Conservation (phyloP, 768 basidiomycete species). For the Cantharellus anzutake region DNA sequence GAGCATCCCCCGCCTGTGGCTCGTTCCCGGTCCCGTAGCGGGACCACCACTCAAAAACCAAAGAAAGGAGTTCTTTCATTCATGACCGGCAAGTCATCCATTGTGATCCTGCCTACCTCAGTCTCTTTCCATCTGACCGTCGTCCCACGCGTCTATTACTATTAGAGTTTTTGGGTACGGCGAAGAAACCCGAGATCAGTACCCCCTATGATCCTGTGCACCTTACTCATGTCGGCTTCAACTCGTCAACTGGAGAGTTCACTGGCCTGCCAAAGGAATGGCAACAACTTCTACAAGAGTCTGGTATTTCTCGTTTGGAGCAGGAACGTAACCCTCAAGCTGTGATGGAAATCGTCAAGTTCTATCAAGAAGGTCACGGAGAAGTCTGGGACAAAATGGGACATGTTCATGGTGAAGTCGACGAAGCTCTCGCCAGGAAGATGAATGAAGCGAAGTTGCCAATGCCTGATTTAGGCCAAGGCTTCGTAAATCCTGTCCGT, state of each 20-base stretch:
- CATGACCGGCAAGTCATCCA: constrained; percentile 6
- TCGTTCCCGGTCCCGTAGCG: constrained; percentile 6
- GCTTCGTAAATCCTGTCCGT: constrained; percentile 38
- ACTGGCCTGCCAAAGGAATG: constrained; percentile 96
- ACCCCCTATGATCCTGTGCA: constrained; percentile 98
- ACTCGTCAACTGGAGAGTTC: constrained; percentile 95
- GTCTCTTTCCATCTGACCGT: background rate
- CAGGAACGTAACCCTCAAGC: constrained; percentile 98
- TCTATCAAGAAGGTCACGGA: constrained; percentile 65
- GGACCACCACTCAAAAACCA: constrained; percentile 6
- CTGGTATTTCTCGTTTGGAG: constrained; percentile 81
- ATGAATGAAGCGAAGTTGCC: background rate
- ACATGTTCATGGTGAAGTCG: constrained; percentile 23
- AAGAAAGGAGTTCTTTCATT: constrained; percentile 10
- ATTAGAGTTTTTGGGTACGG: constrained; percentile 48
- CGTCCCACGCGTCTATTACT: background rate
- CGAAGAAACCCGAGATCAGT: constrained; percentile 78
- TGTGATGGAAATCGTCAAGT: constrained; percentile 97
- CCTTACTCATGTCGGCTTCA: constrained; percentile 98
- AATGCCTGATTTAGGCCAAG: constrained; percentile 14
- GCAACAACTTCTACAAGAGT: constrained; percentile 89
- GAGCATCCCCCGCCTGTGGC: background rate
- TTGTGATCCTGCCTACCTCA: background rate
- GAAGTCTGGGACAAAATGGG: constrained; percentile 80
- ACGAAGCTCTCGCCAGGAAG: background rate